phyloP scores from a whole-genome alignment of 2,329 filamentous ascomycete genomes.

The Phialophora verrucosa region DNA sequence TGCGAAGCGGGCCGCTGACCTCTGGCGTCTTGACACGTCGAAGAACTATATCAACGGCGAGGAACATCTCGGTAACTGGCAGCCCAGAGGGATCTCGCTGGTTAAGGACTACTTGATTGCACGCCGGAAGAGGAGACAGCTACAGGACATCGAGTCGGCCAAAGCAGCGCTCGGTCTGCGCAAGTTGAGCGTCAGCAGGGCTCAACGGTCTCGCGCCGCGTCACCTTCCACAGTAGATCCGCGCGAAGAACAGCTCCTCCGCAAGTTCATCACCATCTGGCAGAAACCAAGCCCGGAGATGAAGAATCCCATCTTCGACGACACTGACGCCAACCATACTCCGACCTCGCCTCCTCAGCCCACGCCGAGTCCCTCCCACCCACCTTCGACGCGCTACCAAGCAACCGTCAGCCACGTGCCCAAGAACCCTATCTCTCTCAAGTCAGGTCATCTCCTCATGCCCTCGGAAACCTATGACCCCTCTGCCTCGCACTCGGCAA shows the following conservation, averaged over 20 bases:
- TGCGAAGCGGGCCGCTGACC: conserved; percentile 86
- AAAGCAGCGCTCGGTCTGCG: conserved; percentile 52
- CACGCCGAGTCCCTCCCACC: conserved; percentile 37
- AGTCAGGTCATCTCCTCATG: conserved; percentile 85
- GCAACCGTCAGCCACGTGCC: conserved; percentile 77
- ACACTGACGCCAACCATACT: conserved; percentile 51
- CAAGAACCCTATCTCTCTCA: conserved; percentile 81
- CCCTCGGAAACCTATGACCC: conserved; percentile 69
- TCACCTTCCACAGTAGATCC: conserved; percentile 28
- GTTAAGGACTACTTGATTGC: conserved; percentile 84
- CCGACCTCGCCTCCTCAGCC: conserved; percentile 30
- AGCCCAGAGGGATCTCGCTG: conserved; percentile 84
- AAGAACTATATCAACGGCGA: conserved; percentile 97
- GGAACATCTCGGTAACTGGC: conserved; percentile 83
- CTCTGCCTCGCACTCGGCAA: conserved; percentile 49
- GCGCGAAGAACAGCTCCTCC: conserved; percentile 48
- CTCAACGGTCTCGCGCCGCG: conserved; percentile 22
- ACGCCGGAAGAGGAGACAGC: conserved; percentile 73
- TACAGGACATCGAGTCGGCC: conserved; percentile 77
- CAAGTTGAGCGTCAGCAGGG: conserved; percentile 42
- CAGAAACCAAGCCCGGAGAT: conserved; percentile 44
- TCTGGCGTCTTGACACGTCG: conserved; percentile 95
- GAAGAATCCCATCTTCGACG: conserved; percentile 52
- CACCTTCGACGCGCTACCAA: conserved; percentile 67
- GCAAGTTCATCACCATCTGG: conserved; percentile 43